These are phyloP conservation scores for Globisporangium spiculum DNA, from an alignment of 352 stramenopile genomes.

Conservation along the genomic window DNA sequence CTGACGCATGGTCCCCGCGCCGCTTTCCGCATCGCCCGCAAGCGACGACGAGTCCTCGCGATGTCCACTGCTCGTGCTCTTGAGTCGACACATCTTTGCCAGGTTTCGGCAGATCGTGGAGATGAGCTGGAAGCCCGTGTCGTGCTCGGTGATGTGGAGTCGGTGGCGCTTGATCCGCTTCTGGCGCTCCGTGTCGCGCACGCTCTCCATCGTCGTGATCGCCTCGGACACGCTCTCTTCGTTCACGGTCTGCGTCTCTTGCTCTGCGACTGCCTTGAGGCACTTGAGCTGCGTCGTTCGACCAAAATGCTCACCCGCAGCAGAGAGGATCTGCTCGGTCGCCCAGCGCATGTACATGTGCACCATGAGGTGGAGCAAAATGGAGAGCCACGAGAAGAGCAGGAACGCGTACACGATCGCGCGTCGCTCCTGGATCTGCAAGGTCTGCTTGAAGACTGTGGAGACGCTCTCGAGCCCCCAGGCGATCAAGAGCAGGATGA, in stretches of 20 bases:
- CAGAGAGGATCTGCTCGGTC: constrained; percentile 25
- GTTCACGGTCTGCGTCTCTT: constrained; percentile 18
- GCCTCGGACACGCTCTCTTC: constrained; percentile 26
- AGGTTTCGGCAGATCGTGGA: constrained; percentile 14
- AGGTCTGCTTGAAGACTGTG: constrained; percentile 11
- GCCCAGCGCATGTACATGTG: constrained; percentile 38
- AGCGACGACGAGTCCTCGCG: background rate
- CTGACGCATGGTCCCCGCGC: background rate
- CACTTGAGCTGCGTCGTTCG: constrained; percentile 17
- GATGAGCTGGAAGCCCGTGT: constrained; percentile 35
- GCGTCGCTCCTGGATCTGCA: constrained; percentile 21
- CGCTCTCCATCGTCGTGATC: constrained; percentile 25
- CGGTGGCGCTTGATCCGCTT: constrained; percentile 1
- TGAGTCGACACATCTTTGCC: background rate
- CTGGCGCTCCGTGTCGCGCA: constrained; percentile 14
- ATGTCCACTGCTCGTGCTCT: background rate
- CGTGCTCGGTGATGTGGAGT: constrained; percentile 9
- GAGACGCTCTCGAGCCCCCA: constrained; percentile 36
- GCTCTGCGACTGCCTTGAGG: constrained; percentile 19
- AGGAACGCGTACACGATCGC: constrained; percentile 38
- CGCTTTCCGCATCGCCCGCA: background rate
- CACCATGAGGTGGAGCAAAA: constrained; percentile 37
- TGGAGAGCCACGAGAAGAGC: constrained; percentile 32
- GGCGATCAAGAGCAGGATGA: constrained; percentile 43
- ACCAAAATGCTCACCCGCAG: constrained; percentile 22